Base-by-base conservation (phyloP, 805 yeast genomes). In the Yarrowia deformans region DNA sequence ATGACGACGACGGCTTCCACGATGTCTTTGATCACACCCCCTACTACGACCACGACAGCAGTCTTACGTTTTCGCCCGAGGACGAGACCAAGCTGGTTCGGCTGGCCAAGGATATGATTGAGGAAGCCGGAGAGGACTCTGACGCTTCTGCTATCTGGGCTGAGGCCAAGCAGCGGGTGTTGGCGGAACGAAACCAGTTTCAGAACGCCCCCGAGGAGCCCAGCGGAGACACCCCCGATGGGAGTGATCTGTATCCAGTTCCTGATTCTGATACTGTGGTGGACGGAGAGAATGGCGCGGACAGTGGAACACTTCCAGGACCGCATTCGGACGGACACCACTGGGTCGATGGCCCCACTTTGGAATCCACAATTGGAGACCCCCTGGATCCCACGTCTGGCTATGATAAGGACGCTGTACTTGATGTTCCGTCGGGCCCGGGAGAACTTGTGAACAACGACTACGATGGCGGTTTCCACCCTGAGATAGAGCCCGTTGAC, bases 351-450 rank as follows among this genome's bases (percentile, higher is more conserved):
- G 52, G 66, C 10, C 52, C 52, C 34, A 8, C 50, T 8, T 18
- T 60, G 66, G 66, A 60, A 34, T 43, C 66, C 66, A 16, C 66
- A 45, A 2, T 43, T 43, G 42, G 66, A 60, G 32, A 40, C 40
- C 52, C 66, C 40, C 12, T 60, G 66, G 66, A 60, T 60, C 43
- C 14, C 52, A 43, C 66, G 66, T 18, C 66, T 60, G 52, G 42
- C 40, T 19, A 43, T 60, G 66, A 35, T 60, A 43, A 34, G 66
- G 52, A 60, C 32, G n/a, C 23, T 60, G 34, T 60, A 16, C 42
- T 45, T 45, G 42, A 60, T 60, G 52, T 35, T 60, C 50, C 66
- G 32, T 19, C 13, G 52, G 29, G 29, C 29, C 29, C 29, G 29
- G 29, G 42, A 43, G 10, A 52, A 16, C 32, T 1, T 19, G 49